A percentile compares a stretch with the other conserved stretches of the same genome.
These are phyloP conservation scores for Russula virescens DNA, from an alignment of 768 basidiomycete genomes.

Conservation along the genomic window DNA sequence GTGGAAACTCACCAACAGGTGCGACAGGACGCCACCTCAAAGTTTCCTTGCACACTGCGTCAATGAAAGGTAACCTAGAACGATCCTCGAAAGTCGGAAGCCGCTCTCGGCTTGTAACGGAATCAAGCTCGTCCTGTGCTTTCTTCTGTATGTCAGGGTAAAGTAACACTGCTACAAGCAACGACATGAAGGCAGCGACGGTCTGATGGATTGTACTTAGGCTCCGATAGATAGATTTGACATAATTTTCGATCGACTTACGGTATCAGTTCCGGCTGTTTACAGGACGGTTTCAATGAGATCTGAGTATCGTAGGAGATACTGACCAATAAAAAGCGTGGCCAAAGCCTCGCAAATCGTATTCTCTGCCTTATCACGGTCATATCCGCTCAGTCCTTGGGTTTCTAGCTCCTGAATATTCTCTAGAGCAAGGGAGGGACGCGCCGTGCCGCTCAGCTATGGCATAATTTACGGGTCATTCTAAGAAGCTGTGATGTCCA, in stretches of 20 bases:
- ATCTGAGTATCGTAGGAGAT: no score
- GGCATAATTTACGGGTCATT: background rate
- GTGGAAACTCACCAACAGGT: background rate
- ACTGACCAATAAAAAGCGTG: background rate
- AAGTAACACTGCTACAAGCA: background rate
- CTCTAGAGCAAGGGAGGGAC: background rate
- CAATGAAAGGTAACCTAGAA: background rate
- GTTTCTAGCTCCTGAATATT: background rate
- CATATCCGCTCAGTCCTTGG: background rate
- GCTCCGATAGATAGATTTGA: no score
- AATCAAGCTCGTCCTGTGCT: constrained; percentile 5
- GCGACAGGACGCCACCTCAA: background rate
- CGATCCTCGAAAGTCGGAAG: constrained; percentile 16
- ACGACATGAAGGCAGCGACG: background rate
- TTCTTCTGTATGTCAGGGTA: background rate
- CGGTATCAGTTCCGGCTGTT: background rate
- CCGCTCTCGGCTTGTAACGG: background rate
- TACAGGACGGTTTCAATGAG: background rate
- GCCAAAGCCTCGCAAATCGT: background rate
- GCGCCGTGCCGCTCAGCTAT: background rate
- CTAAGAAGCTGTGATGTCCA: background rate
- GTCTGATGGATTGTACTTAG: background rate
- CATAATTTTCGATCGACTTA: background rate
- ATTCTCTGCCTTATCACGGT: background rate
- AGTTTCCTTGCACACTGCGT: background rate